Base-by-base conservation (phyloP, 306 rosid genomes). In the Alnus rubra region DNA sequence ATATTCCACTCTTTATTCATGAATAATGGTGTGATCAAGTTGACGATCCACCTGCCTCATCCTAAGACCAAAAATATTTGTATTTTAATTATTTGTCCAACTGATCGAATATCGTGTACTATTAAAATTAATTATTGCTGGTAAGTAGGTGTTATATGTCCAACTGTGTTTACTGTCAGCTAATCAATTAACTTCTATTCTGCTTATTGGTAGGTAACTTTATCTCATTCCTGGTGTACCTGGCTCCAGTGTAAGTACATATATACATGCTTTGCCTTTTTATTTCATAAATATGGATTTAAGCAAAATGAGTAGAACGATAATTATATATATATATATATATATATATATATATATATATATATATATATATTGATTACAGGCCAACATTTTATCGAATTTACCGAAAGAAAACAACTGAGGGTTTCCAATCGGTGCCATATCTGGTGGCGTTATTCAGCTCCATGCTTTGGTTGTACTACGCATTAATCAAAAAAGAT, bases 381-480 rank as follows among this genome's bases (percentile, higher is more conserved):
- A 95, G 98, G 76, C 78, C 94, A 7, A 96, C 99, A 19, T 96
- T 96, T 83, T 88, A 84, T 55, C 78, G 91, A 70, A 85, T 96
- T 81, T 90, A 78, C 84, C 87, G 74, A 69, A 93, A 90, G 80
- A 96, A 91, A 88, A 86, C 99, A 5, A 91, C 98, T 0, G 91
- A 91, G 73, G 92, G 87, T 0, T 96, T 96, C 81, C 98, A 93
- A 12, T 88, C 98, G 6, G 72, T 96, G 45, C 98, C 98, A 0
- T 96, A 96, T 80, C 56, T 96, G 75, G 98, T 90, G 51, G 93
- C 98, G 4, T 7, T 96, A 62, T 90, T 96, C 81, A 96, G 99
- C 49, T 81, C 96, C 0, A 85, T 92, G 89, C 87, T 96, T 0
- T 96, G 97, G 99, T 45, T 90, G 6, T 89, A 86, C 87, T 96